phyloP scores from a whole-genome alignment of 2,329 filamentous ascomycete genomes.

The Aspergillus versicolor region DNA sequence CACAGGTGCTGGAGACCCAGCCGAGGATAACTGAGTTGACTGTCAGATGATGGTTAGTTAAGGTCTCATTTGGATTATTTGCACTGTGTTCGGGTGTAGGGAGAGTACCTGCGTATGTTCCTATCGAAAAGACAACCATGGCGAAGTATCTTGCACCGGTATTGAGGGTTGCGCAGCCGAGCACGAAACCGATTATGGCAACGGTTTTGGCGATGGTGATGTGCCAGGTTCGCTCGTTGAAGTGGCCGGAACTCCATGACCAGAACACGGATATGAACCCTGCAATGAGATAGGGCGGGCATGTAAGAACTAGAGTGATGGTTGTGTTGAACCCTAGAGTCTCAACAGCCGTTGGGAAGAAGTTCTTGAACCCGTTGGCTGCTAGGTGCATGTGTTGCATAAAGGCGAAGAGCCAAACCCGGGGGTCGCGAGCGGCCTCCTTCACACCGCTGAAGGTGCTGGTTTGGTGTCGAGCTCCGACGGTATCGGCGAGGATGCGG shows the following conservation, averaged over 20 bases:
- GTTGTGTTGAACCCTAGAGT: conserved; percentile 48
- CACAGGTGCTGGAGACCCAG: conserved; percentile 43
- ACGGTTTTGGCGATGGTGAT: conserved; percentile 26
- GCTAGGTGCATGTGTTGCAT: conserved; percentile 50
- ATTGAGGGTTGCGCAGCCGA: conserved; percentile 29
- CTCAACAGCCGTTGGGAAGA: conserved; percentile 47
- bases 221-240: conserved; percentile 36
- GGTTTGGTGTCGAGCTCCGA: conserved; percentile 42
- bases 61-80: too few species aligned
- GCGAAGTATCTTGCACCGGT: conserved; percentile 33
- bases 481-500: conserved; percentile 48
- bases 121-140: conserved; percentile 33
- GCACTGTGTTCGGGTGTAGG: too few species aligned
- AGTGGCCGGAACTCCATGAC: conserved; percentile 52
- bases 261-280: conserved; percentile 48
- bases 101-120: conserved; percentile 26
- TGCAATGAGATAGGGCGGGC: conserved; percentile 50
- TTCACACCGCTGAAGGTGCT: conserved; percentile 43
- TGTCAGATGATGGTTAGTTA: background rate
- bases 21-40: conserved; percentile 45
- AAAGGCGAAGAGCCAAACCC: conserved; percentile 45
- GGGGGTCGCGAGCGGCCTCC: conserved; percentile 24
- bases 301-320: conserved; percentile 51
- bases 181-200: conserved; percentile 32
- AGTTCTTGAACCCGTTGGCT: conserved; percentile 47